Base-by-base conservation (phyloP, 1,139 yeast species). In the Candida tropicalis region DNA sequence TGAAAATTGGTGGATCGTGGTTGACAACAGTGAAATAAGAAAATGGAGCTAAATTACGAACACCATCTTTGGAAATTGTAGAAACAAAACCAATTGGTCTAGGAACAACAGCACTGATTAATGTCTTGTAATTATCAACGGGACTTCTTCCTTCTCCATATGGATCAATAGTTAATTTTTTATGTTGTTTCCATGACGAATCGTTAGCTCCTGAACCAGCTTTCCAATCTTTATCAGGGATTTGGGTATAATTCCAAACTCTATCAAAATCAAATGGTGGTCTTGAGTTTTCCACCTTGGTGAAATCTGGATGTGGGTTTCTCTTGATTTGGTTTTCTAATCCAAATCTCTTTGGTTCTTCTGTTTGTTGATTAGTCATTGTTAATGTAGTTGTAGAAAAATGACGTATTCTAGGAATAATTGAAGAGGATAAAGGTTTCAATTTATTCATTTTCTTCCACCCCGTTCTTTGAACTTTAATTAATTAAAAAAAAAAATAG, bases 41-140 rank as follows among this genome's bases (percentile, higher is more conserved):
- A 52, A 79, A 81, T 9, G 87, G 86, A 0, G 87, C 79, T 43
- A 82, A 60, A 54, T 82, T 82, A 17, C 58, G 56, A 1, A 50
- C 56, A 1, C 86, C 85, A 12, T 68, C 66, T 12, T 51, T 49
- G 32, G 70, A 58, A 3, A 74, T 55, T 0, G 84, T 69, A 4
- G 84, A 72, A 4, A 81, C 62, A 45, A 82, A 76, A 4, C 81
- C 87, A 55, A 82, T 66, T 7, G 86, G 86, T 46, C 87, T 68
- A 2, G 87, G 87, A 2, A 71, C 66, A 16, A 81, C 57, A 1
- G 77, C 82, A 8, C 80, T 67, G 24, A 69, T 68, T 31, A 81
- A 62, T 26, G 78, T 61, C 46, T 66, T 71, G 61, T 82, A 82
- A 58, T 81, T 81, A 45, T 69, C 70, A 4, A 59, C 55, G 16